These are phyloP conservation scores for Protomyces lactucae-debilis DNA, from an alignment of 1,139 yeast species.

Conservation along the genomic window DNA sequence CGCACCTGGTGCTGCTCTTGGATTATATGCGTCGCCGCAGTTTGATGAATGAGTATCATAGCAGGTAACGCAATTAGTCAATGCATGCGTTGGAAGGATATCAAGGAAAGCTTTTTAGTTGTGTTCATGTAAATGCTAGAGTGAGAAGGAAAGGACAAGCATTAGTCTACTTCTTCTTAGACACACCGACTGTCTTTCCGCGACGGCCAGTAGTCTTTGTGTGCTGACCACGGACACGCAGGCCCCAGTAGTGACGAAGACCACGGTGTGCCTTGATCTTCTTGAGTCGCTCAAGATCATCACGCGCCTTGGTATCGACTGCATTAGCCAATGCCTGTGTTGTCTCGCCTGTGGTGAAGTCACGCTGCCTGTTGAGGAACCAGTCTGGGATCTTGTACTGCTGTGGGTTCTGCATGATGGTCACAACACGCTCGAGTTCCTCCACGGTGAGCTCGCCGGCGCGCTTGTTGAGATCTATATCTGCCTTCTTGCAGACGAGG, in stretches of 20 bases:
- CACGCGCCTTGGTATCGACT: conserved; percentile 99
- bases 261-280: conserved; percentile 99
- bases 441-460: conserved; percentile 99
- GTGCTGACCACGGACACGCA: conserved; percentile 62
- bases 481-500: conserved; percentile 99
- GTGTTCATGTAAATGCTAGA: too few relatives aligned
- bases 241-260: conserved; percentile 99
- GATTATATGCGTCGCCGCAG: too few relatives aligned
- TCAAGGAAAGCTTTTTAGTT: too few relatives aligned
- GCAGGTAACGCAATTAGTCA: too few relatives aligned
- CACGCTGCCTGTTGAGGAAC: conserved; percentile 99
- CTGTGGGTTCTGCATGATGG: conserved; percentile 99
- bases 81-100: too few relatives aligned
- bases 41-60: too few relatives aligned
- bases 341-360: conserved; percentile 97
- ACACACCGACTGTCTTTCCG: conserved; percentile 50
- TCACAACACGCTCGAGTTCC: conserved; percentile 99
- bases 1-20: too few relatives aligned
- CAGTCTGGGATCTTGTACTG: conserved; percentile 99
- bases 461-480: conserved; percentile 95
- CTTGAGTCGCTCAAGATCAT: conserved; percentile 99
- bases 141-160: background rate
- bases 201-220: conserved; percentile 99
- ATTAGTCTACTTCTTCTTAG: conserved; percentile 40
- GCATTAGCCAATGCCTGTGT: conserved; percentile 98